phyloP scores from a whole-genome alignment of 805 yeast genomes.

The Pichia paraexigua region DNA sequence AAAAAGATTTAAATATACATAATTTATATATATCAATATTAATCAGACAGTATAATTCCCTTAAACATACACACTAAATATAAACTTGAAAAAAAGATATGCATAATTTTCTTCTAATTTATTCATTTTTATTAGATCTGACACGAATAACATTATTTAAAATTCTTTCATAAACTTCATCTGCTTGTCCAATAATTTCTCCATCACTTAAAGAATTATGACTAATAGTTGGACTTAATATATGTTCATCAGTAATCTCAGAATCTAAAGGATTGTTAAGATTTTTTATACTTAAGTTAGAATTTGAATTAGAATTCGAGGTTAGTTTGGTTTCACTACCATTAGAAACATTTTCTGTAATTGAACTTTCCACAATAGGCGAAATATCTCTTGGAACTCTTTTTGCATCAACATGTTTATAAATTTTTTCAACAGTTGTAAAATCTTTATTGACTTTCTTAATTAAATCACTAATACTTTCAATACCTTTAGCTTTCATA shows the following conservation, averaged over 20 bases:
- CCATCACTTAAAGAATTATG: conserved; percentile 16
- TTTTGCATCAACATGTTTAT: conserved; percentile 15
- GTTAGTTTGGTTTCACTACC: neutral
- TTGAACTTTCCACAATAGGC: neutral
- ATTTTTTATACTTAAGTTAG: neutral
- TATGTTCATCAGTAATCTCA: conserved; percentile 8
- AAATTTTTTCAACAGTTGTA: conserved; percentile 22
- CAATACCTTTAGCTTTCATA: conserved; percentile 68
- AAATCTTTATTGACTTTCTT: conserved; percentile 51
- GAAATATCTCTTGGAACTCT: neutral
- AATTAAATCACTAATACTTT: conserved; percentile 59
- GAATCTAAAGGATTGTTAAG: neutral
- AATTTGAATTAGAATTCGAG: neutral
- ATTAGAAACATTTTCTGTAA: neutral
- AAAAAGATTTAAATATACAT: neutral
- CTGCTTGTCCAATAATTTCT: conserved; percentile 36
- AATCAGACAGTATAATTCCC: neutral
- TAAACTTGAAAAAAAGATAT: neutral
- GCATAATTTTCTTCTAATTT: neutral
- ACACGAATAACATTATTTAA: conserved; percentile 61
- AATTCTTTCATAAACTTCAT: conserved; percentile 65
- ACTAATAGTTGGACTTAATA: conserved; percentile 15
- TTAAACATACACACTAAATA: neutral
- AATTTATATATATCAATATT: neutral
- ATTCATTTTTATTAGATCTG: conserved; percentile 37